Base-by-base conservation (phyloP, 2,329 filamentous ascomycete species). In the Ophiostoma perfectum region DNA sequence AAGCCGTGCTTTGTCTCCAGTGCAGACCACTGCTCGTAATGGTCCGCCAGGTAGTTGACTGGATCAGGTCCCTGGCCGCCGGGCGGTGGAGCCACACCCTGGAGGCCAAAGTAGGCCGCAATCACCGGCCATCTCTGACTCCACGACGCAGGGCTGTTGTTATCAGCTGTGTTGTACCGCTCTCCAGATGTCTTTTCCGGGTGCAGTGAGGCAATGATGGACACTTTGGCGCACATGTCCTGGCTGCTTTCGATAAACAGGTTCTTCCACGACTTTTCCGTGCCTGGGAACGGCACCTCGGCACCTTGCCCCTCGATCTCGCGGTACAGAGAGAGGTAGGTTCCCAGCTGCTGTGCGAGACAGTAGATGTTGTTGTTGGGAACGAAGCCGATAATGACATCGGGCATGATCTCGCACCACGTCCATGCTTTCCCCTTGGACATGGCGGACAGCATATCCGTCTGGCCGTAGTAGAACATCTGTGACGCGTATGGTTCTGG, bases 381-480 rank as follows among this genome's bases (percentile, higher is more conserved):
- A 11, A 81, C 79, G 70, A 80, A 80, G 4, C 80, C 80, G 68
- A 76, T 72, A 69, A 82, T 80, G 45, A 78, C 73, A 69, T 82
- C 80, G 0, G 80, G 80, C 6, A 79, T 78, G 16, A 81, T 75
- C 68, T 81, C 79, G 70, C 77, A 78, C 76, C 78, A 82, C 12
- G 75, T 77, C 80, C 80, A 82, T 0, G 69, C 38, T 73, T 81
- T 80, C 1, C 77, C 78, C 66, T 75, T 71, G 11, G 75, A 73
- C 62, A 78, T 72, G 45, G 74, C 69, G 39, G 74, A 73, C 27
- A 82, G 73, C 66, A 79, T 73, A 70, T 81, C 80, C 27, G 77
- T 76, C 73, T 82, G 79, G n/a, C 72, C 75, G 71, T 82, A 82
- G 74, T 82, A 82, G 74, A 82, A 82, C 70, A 82, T 78, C 69